A percentile compares a stretch with the other conserved stretches of the same genome.
Conservation (phyloP, 129 eudicot species). For the Centrapalus pauciflorus region DNA sequence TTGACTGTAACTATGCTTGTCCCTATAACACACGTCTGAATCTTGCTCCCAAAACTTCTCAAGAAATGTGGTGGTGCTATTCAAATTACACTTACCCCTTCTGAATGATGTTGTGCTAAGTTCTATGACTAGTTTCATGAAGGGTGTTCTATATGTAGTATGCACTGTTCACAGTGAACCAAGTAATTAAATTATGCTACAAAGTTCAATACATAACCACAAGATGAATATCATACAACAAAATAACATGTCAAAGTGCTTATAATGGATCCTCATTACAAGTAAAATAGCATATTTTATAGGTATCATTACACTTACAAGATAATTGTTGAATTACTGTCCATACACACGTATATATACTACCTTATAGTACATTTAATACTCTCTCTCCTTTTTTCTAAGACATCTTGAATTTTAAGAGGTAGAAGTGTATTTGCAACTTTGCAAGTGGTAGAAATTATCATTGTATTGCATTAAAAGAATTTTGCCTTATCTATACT, state of each 20-base stretch:
- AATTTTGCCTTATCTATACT: too few relatives aligned
- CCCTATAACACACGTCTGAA: not conserved
- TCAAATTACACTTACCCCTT: not conserved
- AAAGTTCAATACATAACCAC: not conserved
- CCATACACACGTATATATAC: too few relatives aligned
- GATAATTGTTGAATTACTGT: not conserved
- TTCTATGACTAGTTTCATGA: not conserved
- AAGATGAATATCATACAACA: not conserved
- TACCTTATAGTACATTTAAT: too few relatives aligned
- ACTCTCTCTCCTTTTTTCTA: too few relatives aligned
- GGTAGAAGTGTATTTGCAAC: too few relatives aligned
- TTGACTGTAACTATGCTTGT: not conserved
- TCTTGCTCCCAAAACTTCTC: not conserved
- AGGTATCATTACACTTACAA: not conserved
- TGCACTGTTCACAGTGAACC: not conserved
- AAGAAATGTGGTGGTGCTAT: not conserved
- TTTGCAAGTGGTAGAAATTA: too few relatives aligned
- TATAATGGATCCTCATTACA: not conserved
- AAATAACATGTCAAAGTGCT: not conserved
- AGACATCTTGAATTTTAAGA: too few relatives aligned
- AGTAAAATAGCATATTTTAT: not conserved
- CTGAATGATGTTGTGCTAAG: not conserved
- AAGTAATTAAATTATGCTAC: not conserved
- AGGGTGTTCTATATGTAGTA: constrained; percentile 1
- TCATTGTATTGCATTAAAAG: too few relatives aligned